Conservation (phyloP, 2,329 filamentous ascomycete genomes). For the Leptographium wingfieldii region DNA sequence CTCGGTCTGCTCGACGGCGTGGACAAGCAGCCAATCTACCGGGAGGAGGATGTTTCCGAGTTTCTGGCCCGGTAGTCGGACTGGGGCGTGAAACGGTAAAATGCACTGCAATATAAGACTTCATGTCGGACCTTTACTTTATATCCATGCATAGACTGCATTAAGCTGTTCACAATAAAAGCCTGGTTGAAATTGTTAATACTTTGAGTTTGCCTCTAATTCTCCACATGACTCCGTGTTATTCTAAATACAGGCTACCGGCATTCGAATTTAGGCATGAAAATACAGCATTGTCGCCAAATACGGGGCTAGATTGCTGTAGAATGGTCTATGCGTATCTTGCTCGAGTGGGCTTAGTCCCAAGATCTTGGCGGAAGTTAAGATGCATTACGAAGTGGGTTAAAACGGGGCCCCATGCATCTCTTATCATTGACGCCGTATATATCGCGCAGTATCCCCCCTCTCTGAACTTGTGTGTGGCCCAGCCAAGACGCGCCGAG, state of each 20-base stretch:
- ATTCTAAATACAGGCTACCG: background rate
- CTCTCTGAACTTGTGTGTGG: background rate
- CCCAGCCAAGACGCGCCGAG: background rate
- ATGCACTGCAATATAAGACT: background rate
- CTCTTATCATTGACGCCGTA: background rate
- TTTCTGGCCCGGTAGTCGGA: background rate
- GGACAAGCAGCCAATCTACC: constrained; percentile 4
- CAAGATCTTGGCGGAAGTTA: background rate
- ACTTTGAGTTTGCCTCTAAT: too few species aligned
- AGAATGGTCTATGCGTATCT: background rate
- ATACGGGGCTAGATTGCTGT: background rate
- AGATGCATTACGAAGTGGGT: background rate
- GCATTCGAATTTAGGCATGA: too few species aligned
- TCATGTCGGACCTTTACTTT: background rate
- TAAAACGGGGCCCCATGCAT: background rate
- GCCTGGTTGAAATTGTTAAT: too few species aligned
- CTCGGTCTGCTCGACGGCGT: constrained; percentile 15
- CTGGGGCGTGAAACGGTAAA: too few species aligned
- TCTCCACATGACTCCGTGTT: too few species aligned
- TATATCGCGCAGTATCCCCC: background rate
- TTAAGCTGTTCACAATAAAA: too few species aligned
- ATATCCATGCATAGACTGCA: background rate
- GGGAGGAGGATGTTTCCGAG: constrained; percentile 2
- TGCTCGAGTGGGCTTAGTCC: background rate
- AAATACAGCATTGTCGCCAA: background rate